Base-by-base conservation (phyloP, 768 basidiomycete genomes). In the Boletus fagicola region DNA sequence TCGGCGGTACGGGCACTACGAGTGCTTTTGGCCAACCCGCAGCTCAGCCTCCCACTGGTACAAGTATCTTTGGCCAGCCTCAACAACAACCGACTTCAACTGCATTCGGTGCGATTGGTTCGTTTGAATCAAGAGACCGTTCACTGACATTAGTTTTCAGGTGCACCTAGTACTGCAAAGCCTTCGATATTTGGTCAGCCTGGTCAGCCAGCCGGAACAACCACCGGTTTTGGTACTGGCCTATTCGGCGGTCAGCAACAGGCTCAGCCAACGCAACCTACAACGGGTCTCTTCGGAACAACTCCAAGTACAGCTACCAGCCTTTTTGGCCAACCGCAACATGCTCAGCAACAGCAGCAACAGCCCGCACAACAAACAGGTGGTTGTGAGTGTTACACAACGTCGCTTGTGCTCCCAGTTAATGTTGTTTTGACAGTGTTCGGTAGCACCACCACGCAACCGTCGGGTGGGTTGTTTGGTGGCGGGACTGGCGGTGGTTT, bases 171-270 rank as follows among this genome's bases (percentile, higher is more conserved):
- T 54, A 64, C 75, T 22, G 57, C 73, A 20, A 82, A 83, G 56
- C 75, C 82, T 6, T 72, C 74, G 16, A 65, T 83, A 26, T 85
- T 85, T 54, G 81, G 83, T 50, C 78, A 76, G 45, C 62, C 79
- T 12, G 62, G 67, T 44, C 80, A 83, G 57, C 75, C 80, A 35
- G 58, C 70, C 4, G 64, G 64, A 11, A 58, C 76, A 26, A 61
- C 72, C 31, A 69, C 73, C 20, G 70, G 71, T 24, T 79, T 78
- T 53, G 76, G 77, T 1, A 39, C 57, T n/a, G 54, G 69, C 38
- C 16, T 72, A 39, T 72, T 61, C 49, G 63, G 63, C 50, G 65
- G 61, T 51, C 73, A 72, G 48, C 69, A 62, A 47, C 66, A 62
- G 35, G 39, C 59, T 36, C 69, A 66, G 47, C 59, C 66, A 49